Evolutionary conservation across 2,329 filamentous ascomycete species (phyloP), one percentile per base, ranked within the genome.

Genomic region (Pseudohalonectria lignicola): DNA sequence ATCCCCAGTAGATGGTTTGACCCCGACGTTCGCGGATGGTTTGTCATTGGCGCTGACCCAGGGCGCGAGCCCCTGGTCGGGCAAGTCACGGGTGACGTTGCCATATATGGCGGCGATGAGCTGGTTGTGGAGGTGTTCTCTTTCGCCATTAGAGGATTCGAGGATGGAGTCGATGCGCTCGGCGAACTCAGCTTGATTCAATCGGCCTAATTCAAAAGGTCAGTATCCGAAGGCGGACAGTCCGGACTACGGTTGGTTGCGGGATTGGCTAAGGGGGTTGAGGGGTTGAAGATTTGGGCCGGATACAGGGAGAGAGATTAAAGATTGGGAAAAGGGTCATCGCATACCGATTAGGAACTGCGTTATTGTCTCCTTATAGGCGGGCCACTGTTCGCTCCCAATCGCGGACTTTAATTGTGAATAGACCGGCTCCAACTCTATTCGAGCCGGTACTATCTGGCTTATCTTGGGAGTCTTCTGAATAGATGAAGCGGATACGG

Each of bases 11-110:
- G 76, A 67, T 17, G 75, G 73, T 53, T 82, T 82, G 46, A 63
- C 71, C 45, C 71, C 71, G 23, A 69, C 61, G 31, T 64, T 66
- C 10, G 71, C 60, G 15, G 69, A 59, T 15, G 76, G 76, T 49
- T 82, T 82, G 49, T 82, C 78, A 51, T 82, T 80, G 39, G 78
- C 76, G 54, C 76, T 81, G 53, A 82, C 79, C 78, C 78, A 83
- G 43, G 75, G 74, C 34, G 79, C 79, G 50, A 79, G 69, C 48
- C 77, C 77, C 53, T 68, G 67, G 46, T 82, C 78, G 41, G 79
- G 78, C 64, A 79, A 74, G 53, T 82, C 79, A 41, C 79, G 64
- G 26, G 76, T 81, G 43, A 81, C 72, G 66, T 83, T 83, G 50
- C 70, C 76, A 54, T 78, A 78, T 48, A 82, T 75, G 39, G 74